Conservation (phyloP, 495 filamentous ascomycete species). For the Aspergillus indologenus region DNA sequence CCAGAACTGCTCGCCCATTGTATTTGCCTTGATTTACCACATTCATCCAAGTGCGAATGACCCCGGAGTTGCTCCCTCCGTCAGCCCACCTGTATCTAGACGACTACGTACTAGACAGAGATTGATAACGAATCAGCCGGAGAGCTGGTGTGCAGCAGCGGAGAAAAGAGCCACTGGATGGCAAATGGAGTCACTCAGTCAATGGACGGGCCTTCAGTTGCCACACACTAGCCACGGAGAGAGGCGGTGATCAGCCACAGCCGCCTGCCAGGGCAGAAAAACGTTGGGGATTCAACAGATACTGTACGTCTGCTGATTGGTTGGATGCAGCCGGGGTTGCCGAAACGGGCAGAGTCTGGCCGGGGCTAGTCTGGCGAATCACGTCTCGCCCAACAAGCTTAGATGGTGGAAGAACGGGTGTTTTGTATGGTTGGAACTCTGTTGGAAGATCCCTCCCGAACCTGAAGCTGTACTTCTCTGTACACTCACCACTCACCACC, state of each 20-base stretch:
- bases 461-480: no score
- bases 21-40: no score
- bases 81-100: no score
- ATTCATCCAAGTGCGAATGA: background rate
- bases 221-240: constrained; percentile 8
- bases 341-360: constrained; percentile 10
- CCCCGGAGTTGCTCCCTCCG: background rate
- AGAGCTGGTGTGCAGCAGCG: background rate
- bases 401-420: background rate
- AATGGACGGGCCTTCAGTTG: no score
- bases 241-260: background rate
- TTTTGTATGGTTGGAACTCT: constrained; percentile 9
- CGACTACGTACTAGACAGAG: no score
- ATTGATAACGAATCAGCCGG: background rate
- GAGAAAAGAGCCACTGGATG: constrained; percentile 6
- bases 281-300: constrained; percentile 31
- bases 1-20: background rate
- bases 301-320: constrained; percentile 12
- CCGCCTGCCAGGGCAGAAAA: constrained; percentile 19
- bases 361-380: constrained; percentile 15
- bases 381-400: constrained; percentile 32
- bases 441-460: no score
- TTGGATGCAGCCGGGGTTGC: constrained; percentile 1
- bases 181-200: no score
- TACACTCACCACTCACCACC: no score